Conservation (phyloP, 768 basidiomycete genomes). For the Pisolithus albus region DNA sequence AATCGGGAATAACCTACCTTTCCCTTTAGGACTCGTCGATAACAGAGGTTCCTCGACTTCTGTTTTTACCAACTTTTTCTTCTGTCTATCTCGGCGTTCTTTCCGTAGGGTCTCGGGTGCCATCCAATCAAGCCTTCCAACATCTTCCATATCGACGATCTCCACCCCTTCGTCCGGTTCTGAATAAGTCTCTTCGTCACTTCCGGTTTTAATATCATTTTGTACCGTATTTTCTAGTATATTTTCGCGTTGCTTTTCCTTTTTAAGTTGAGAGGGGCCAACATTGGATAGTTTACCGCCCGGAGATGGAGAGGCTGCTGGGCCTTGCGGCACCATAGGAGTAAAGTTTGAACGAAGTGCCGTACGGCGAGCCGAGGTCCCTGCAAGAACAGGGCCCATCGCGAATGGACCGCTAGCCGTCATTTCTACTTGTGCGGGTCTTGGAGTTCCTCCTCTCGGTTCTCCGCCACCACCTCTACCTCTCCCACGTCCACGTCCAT, state of each 20-base stretch:
- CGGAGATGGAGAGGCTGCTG: conserved; percentile 30
- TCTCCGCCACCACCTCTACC: conserved; percentile 50
- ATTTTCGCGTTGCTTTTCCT: conserved; percentile 32
- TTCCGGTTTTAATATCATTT: conserved; percentile 27
- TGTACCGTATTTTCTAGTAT: conserved; percentile 15
- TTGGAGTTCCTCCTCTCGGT: conserved; percentile 38
- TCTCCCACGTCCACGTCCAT: conserved; percentile 42
- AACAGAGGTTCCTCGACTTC: conserved; percentile 41
- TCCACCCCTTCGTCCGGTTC: conserved; percentile 85
- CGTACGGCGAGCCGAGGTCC: conserved; percentile 43
- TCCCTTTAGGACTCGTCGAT: conserved; percentile 21
- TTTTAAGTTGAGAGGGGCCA: conserved; percentile 45
- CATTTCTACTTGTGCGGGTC: conserved; percentile 58
- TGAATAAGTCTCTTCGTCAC: conserved; percentile 69
- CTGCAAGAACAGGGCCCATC: conserved; percentile 72
- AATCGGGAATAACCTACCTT: conserved; percentile 20
- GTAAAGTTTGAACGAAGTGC: conserved; percentile 52
- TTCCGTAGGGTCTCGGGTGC: conserved; percentile 69
- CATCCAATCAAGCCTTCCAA: conserved; percentile 80
- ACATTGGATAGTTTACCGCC: conserved; percentile 47
- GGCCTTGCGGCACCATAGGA: conserved; percentile 38
- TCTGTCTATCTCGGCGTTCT: conserved; percentile 34
- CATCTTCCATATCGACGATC: conserved; percentile 77
- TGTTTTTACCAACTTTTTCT: conserved; percentile 30
- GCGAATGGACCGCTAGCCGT: conserved; percentile 83